These are phyloP conservation scores for Alnus glutinosa DNA, from an alignment of 306 rosid genomes.

Conservation along the genomic window DNA sequence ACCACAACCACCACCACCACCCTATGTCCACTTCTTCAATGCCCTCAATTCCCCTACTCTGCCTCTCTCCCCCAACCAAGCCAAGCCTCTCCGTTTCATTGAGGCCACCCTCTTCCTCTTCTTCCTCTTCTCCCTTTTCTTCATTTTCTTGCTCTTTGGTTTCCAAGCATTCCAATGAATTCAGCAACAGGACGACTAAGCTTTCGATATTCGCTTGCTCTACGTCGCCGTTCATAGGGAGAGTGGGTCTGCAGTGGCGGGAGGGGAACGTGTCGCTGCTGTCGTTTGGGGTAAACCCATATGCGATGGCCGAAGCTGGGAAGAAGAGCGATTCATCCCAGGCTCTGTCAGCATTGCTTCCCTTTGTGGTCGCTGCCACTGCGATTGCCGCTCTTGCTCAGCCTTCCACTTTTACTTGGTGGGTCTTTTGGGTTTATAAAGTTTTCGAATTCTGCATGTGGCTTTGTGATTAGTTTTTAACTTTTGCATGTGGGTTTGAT, in stretches of 20 bases:
- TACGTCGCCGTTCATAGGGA: constrained; percentile 48
- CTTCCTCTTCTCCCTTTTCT: constrained; percentile 17
- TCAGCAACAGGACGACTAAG: constrained; percentile 25
- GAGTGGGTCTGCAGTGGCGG: constrained; percentile 48
- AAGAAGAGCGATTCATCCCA: constrained; percentile 58
- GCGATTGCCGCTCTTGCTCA: constrained; percentile 83
- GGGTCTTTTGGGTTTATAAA: constrained; percentile 7
- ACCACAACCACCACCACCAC: neutral
- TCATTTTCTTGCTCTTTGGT: constrained; percentile 6
- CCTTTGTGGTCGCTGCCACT: constrained; percentile 85
- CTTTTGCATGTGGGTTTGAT: constrained; percentile 16
- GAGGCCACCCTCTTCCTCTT: neutral
- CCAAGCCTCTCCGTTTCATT: constrained; percentile 11
- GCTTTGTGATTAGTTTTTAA: neutral
- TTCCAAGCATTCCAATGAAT: constrained; percentile 26
- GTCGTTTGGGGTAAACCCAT: constrained; percentile 54
- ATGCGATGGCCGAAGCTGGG: constrained; percentile 26
- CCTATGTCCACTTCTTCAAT: constrained; percentile 34
- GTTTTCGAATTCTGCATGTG: neutral
- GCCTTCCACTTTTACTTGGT: constrained; percentile 97
- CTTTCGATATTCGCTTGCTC: constrained; percentile 53
- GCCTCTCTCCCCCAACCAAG: constrained; percentile 12
- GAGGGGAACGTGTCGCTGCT: constrained; percentile 55
- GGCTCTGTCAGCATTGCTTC: constrained; percentile 82
- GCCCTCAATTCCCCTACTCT: constrained; percentile 39